phyloP scores from a whole-genome alignment of 768 basidiomycete species.

The Serpula lacrymans region DNA sequence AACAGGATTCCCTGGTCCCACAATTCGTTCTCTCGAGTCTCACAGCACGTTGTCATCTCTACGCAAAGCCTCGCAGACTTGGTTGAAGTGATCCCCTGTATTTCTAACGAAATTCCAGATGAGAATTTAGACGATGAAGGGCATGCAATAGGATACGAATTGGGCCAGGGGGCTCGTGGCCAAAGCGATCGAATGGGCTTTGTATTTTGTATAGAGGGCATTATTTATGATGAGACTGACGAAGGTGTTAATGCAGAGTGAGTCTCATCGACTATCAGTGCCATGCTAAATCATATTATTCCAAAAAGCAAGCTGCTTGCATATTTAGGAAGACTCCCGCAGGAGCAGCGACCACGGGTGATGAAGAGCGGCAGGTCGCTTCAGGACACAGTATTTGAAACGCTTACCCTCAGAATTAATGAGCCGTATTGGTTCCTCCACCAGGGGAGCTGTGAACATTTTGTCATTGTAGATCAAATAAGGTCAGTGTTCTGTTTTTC shows the following conservation, averaged over 20 bases:
- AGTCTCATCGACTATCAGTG: conserved; percentile 24
- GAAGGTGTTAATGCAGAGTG: conserved; percentile 56
- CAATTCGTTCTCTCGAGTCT: conserved; percentile 55
- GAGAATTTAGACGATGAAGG: conserved; percentile 36
- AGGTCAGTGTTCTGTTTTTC: conserved; percentile 39
- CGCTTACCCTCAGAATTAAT: conserved; percentile 59
- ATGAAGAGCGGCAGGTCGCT: conserved; percentile 41
- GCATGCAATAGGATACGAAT: conserved; percentile 30
- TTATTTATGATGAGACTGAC: conserved; percentile 54
- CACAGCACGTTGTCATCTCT: conserved; percentile 67
- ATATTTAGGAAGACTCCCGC: conserved; percentile 30
- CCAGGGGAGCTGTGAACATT: conserved; percentile 80
- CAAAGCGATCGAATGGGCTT: conserved; percentile 30
- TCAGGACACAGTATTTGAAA: conserved; percentile 45
- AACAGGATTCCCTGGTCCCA: conserved; percentile 60
- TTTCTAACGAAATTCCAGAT: conserved; percentile 49
- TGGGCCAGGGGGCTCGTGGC: conserved; percentile 9
- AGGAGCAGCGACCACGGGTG: conserved; percentile 28
- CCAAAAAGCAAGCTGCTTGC: conserved; percentile 43
- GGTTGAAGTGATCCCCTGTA: conserved; percentile 56
- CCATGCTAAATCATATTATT: conserved; percentile 3
- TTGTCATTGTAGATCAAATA: conserved; percentile 68
- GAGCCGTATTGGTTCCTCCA: conserved; percentile 84
- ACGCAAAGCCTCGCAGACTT: conserved; percentile 71
- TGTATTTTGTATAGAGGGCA: conserved; percentile 60